Percentiles rank a stretch among this genome's conserved stretches.
Conservation (phyloP, 495 filamentous ascomycete genomes). For the Penicillium arizonense region DNA sequence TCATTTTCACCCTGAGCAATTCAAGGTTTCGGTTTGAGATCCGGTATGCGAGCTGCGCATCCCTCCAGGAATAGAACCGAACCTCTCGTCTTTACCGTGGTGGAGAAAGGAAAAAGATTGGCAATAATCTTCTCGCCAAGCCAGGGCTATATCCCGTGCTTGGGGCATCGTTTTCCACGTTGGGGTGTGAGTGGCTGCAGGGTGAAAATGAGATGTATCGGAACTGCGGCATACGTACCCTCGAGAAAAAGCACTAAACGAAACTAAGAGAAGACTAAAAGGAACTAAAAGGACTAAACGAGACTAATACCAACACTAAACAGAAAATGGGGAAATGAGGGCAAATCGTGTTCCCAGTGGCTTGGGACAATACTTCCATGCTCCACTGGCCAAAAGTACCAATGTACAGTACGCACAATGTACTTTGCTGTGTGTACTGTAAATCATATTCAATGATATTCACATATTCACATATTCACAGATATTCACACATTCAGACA, state of each 20-base stretch:
- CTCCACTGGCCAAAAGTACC: slow-evolving; percentile 16
- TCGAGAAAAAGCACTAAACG: background rate
- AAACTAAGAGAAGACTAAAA: background rate
- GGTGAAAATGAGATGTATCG: background rate
- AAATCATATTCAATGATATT: background rate
- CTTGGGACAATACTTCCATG: slow-evolving; percentile 21
- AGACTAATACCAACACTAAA: background rate
- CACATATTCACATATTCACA: background rate
- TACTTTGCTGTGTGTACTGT: background rate
- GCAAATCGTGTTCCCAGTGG: slow-evolving; percentile 14
- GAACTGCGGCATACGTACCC: too few species aligned
- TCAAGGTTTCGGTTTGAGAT: slow-evolving; percentile 5
- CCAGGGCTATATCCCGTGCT: background rate
- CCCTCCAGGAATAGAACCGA: background rate
- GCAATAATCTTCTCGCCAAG: too few species aligned
- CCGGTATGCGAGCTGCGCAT: background rate
- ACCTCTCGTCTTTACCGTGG: background rate
- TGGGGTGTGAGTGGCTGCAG: background rate
- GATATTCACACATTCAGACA: background rate
- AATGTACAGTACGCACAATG: background rate
- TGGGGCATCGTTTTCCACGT: background rate
- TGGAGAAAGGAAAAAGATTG: background rate
- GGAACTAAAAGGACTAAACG: too few species aligned
- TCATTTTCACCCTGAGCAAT: background rate
- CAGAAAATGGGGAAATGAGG: background rate